phyloP scores from a whole-genome alignment of 2,329 filamentous ascomycete genomes.

The Mollisia scopiformis region DNA sequence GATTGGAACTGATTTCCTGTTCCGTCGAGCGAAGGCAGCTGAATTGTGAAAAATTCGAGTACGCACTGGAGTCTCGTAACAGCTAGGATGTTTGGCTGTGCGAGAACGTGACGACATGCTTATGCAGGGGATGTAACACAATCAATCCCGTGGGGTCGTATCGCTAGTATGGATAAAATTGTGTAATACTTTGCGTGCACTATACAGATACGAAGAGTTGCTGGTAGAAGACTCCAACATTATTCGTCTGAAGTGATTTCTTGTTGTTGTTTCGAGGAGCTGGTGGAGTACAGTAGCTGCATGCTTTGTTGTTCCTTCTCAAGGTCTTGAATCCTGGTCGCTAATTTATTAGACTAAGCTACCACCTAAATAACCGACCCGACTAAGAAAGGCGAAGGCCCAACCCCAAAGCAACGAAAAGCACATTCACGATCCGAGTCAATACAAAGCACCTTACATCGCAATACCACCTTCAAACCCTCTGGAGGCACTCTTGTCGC shows the following conservation, averaged over 20 bases:
- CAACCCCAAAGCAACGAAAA: neutral
- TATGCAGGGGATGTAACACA: neutral
- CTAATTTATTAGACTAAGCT: too few relatives aligned
- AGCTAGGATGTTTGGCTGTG: neutral
- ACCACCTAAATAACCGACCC: too few relatives aligned
- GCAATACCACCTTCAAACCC: neutral
- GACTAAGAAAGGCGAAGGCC: too few relatives aligned
- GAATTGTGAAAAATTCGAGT: neutral
- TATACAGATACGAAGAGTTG: neutral
- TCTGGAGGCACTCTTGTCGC: slow-evolving; percentile 3
- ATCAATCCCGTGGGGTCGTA: neutral
- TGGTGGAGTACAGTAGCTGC: neutral
- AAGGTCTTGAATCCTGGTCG: neutral
- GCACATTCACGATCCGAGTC: slow-evolving; percentile 1
- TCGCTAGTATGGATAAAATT: neutral
- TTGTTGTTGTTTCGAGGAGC: neutral
- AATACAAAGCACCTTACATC: neutral
- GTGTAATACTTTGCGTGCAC: neutral
- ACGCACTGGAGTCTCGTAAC: neutral
- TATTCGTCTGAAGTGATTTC: neutral
- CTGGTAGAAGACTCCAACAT: neutral
- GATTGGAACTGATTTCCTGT: too few relatives aligned
- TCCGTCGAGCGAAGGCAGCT: neutral
- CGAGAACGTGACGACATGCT: neutral
- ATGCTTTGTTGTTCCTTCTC: neutral